Percentiles rank a stretch among this genome's conserved stretches.
Conservation (phyloP, 2,329 filamentous ascomycete species). For the Pestalotiopsis sp. region DNA sequence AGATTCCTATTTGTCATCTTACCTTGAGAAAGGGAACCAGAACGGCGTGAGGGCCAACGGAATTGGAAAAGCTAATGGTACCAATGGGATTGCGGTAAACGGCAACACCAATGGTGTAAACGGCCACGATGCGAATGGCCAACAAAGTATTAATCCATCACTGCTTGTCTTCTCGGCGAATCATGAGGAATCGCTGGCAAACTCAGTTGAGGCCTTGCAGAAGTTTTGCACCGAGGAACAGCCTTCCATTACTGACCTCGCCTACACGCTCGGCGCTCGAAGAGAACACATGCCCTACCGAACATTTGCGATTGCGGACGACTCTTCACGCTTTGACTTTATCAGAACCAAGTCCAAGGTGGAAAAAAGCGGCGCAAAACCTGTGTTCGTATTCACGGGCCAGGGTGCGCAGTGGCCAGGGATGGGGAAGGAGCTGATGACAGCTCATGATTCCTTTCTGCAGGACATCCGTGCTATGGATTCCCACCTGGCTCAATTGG, state of each 20-base stretch:
- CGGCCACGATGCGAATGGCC: not conserved
- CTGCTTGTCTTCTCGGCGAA: constrained; percentile 9
- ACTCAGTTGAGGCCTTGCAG: not conserved
- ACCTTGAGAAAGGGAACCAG: not conserved
- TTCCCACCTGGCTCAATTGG: not conserved
- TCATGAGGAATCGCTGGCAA: not conserved
- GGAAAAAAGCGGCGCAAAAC: not conserved
- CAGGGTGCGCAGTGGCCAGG: constrained; percentile 15
- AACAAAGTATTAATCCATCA: not conserved
- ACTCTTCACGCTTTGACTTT: not conserved
- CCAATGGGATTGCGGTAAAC: not conserved
- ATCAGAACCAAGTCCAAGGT: not conserved
- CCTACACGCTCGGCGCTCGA: constrained; percentile 6
- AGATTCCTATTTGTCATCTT: not conserved
- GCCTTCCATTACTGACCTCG: not conserved
- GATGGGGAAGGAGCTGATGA: constrained; percentile 10
- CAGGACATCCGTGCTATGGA: constrained; percentile 7
- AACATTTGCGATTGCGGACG: not conserved
- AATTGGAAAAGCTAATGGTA: not conserved
- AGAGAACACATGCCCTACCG: constrained; percentile 3
- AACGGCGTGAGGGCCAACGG: not conserved
- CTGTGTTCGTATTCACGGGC: constrained; percentile 12
- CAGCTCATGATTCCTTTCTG: not conserved
- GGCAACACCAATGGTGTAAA: not conserved
- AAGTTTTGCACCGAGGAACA: not conserved